Evolutionary conservation across 2,329 filamentous ascomycete genomes (phyloP), one percentile per base, ranked within the genome.

Genomic region (Aspergillus tubingensis): DNA sequence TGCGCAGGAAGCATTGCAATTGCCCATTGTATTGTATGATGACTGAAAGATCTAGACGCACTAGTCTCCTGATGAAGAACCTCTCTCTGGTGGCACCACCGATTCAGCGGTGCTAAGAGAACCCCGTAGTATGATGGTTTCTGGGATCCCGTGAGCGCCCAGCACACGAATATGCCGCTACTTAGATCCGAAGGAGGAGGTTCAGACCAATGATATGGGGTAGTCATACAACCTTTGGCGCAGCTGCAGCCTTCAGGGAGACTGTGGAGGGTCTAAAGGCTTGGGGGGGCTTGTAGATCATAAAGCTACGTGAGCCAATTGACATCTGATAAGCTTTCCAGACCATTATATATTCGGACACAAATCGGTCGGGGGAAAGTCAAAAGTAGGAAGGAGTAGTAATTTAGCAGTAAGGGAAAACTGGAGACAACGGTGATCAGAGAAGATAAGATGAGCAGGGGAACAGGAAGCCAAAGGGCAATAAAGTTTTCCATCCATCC

Each of bases 221-320:
- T 27, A 23, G 39, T 19, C 21, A 49, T 25, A 23, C 21, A 49
- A 30, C 44, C 21, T 49, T 30, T 23, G 44, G 25, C 21, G 25
- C 25, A 49, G 23, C 44, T 30, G 44, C 44, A 49, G 25, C 13
- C 19, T 44, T 21, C 11, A 19, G 19, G 41, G 41, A 44, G 17
- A 21, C n/a, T 44, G 15, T 8, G 23, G 25, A 50, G 15, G 17
- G 47, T n/a, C 15, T 30, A 50, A 50, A 17, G 47, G 15, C n/a
- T 50, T 36, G 32, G 47, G 47, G 47, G 25, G 25, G 41, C 41
- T 44, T n/a, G 47, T 50, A 50, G 47, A 50, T 50, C 47, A 50
- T 30, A 43, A 32, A 55, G 39, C 53, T 55, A 55, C 25, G 53
- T 11, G 53, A 55, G 53, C 53, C 53, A 55, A 55, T 55, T 47